Evolutionary conservation across 2,329 filamentous ascomycete species (phyloP).

Genomic region (Aciculosporium take): DNA sequence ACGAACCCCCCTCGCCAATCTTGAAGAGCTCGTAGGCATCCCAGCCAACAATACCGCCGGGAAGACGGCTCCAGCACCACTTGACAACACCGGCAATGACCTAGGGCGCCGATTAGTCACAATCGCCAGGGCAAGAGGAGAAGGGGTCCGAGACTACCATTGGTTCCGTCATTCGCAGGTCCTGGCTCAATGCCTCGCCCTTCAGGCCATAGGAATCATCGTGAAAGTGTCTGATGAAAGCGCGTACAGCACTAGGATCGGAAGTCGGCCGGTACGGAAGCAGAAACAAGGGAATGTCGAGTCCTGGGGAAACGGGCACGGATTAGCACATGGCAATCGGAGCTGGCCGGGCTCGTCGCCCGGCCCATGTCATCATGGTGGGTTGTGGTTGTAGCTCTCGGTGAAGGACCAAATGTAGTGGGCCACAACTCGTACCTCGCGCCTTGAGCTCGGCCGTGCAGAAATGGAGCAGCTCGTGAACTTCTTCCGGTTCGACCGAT

Average conservation of each 20-base stretch:
- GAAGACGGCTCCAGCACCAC: constrained; percentile 94
- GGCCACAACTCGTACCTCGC: constrained; percentile 53
- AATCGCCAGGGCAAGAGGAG: not conserved
- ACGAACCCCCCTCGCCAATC: constrained; percentile 74
- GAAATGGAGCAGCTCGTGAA: constrained; percentile 70
- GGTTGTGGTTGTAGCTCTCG: not conserved
- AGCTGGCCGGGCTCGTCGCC: not conserved
- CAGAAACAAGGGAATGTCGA: constrained; percentile 83
- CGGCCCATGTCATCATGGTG: not conserved
- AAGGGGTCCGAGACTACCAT: constrained; percentile 50
- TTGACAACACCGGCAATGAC: constrained; percentile 88
- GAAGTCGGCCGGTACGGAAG: constrained; percentile 89
- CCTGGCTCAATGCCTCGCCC: constrained; percentile 63
- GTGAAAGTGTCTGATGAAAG: constrained; percentile 88
- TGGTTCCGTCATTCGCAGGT: constrained; percentile 83
- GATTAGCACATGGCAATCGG: constrained; percentile 1
- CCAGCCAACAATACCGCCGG: constrained; percentile 88
- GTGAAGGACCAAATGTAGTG: not conserved
- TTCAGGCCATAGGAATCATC: constrained; percentile 48
- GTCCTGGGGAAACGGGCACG: constrained; percentile 35
- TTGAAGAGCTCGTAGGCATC: constrained; percentile 94
- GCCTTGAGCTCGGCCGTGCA: constrained; percentile 89
- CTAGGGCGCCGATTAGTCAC: constrained; percentile 28
- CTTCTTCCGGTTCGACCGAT: constrained; percentile 74
- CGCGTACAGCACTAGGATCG: constrained; percentile 80